Evolutionary conservation across 805 yeast species (phyloP).

Genomic region (Sugiyamaella chiloensis): DNA sequence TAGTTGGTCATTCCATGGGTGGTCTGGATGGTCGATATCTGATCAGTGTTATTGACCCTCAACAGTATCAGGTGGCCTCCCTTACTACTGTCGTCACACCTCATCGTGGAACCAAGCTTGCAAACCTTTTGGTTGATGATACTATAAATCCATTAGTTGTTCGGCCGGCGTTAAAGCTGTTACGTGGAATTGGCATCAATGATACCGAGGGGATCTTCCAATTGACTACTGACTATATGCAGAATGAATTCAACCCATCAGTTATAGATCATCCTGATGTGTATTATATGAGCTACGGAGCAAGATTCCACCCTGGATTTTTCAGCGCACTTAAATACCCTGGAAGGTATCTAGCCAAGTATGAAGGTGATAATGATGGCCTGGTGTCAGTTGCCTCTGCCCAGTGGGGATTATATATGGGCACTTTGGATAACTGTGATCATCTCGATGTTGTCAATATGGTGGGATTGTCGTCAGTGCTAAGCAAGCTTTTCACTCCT

Average conservation of each 20-base stretch:
- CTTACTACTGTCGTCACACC: conserved; percentile 87
- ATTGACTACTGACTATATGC: conserved; percentile 55
- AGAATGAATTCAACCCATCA: conserved; percentile 47
- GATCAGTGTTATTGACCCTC: conserved; percentile 51
- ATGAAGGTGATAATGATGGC: conserved; percentile 73
- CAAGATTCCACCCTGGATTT: conserved; percentile 61
- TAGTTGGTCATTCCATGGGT: conserved; percentile 92
- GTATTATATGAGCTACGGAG: conserved; percentile 79
- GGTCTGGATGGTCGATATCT: conserved; percentile 82
- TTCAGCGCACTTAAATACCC: conserved; percentile 58
- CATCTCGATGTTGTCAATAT: conserved; percentile 86
- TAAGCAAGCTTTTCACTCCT: conserved; percentile 13
- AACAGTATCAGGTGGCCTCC: conserved; percentile 59
- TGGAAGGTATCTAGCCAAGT: conserved; percentile 56
- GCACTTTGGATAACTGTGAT: conserved; percentile 74
- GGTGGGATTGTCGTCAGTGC: conserved; percentile 33
- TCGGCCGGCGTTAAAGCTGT: conserved; percentile 7
- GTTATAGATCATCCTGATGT: conserved; percentile 59
- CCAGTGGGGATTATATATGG: conserved; percentile 80
- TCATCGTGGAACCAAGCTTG: conserved; percentile 81
- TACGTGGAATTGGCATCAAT: conserved; percentile 25
- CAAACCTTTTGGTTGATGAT: conserved; percentile 56
- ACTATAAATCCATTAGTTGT: neutral
- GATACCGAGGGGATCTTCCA: conserved; percentile 50
- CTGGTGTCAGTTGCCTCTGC: conserved; percentile 75